Evolutionary conservation across 257 asterid genomes (phyloP), one percentile per base, ranked within the genome.

Genomic region (Lithospermum erythrorhizon): DNA sequence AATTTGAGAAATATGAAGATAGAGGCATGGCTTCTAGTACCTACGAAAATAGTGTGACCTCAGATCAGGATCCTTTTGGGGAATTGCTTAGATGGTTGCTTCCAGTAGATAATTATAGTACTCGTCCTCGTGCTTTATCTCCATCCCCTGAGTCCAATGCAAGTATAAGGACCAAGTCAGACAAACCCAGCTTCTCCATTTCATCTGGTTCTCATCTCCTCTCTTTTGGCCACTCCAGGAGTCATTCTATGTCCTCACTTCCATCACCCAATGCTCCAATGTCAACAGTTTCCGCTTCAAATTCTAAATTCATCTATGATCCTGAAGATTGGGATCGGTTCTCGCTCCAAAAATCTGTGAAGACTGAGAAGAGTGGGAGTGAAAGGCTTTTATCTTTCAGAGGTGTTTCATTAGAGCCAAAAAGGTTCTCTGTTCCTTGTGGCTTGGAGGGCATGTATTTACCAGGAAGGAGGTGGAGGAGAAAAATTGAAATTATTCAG

Each of bases 401-500:
- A 63, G 99, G 97, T 53, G 96, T 89, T 69, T 81, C 97, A 37
- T 74, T 93, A 72, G 95, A 80, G 70, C 95, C 85, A 23, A 94
- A 89, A 78, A 84, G 97, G 65, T 93, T 89, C 79, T 93, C 96
- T 63, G 96, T 83, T 75, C 83, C 81, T 62, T 86, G 97, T 81
- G 99, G 99, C 59, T 73, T 93, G 78, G 99, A 93, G 79, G 99
- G 99, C 58, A 89, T 89, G 69, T 89, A 83, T 71, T 77, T 80
- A 68, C 97, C 99, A 64, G 97, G 99, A 73, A 80, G 94, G 76
- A 81, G 87, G 74, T 93, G 99, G 97, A 84, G 93, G 82, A 84
- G 83, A 77, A 93, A 93, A 78, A 79, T 93, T 49, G 94, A 93
- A 73, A 71, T 93, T 75, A 83, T 93, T 73, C 95, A 89, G 66